These are phyloP conservation scores for Quercus engelmannii DNA, from an alignment of 306 rosid species.

Conservation along the genomic window DNA sequence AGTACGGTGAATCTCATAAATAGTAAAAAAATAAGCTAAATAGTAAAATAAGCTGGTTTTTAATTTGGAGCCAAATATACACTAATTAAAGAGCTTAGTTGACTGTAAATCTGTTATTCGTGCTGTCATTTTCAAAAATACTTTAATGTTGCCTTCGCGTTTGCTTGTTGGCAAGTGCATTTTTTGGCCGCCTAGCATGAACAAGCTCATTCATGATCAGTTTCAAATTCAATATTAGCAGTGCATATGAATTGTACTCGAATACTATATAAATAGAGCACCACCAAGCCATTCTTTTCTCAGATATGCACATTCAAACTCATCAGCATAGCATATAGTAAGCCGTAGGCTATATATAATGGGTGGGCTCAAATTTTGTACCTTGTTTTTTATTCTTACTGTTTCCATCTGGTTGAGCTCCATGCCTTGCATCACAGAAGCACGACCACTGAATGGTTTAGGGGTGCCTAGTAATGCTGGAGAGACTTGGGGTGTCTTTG, in stretches of 20 bases:
- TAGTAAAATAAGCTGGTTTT: rapidly evolving
- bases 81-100: not conserved
- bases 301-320: not conserved
- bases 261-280: conserved; percentile 36
- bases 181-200: not conserved
- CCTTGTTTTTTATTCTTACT: conserved; percentile 15
- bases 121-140: conserved; percentile 7
- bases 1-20: rapidly evolving
- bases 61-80: rapidly evolving
- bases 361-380: conserved; percentile 29
- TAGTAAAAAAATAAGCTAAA: rapidly evolving
- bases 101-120: not conserved
- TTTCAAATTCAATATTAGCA: not conserved
- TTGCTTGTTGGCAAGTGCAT: not conserved
- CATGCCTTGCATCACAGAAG: not conserved
- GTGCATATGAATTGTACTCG: not conserved
- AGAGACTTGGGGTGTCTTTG: not conserved
- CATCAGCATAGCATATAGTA: not conserved
- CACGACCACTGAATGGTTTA: conserved; percentile 31
- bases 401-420: conserved; percentile 17
- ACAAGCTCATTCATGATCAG: not conserved
- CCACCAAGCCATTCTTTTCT: conserved; percentile 7
- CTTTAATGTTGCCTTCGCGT: not conserved
- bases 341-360: not conserved
- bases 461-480: not conserved